A percentile compares a stretch with the other conserved stretches of the same genome.
Conservation (phyloP, 495 filamentous ascomycete species). For the Neurospora discreta region DNA sequence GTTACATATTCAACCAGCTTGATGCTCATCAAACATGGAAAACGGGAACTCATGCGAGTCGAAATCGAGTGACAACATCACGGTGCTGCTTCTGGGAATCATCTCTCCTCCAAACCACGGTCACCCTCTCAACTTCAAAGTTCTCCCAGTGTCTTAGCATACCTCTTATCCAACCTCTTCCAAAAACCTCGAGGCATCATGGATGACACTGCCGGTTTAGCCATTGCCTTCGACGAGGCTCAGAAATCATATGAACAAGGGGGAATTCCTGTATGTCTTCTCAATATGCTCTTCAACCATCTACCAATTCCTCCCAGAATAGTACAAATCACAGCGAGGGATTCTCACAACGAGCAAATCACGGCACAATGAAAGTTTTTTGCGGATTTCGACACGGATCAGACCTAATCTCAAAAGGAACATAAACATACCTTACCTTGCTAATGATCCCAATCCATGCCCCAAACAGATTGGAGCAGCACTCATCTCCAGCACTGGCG, state of each 20-base stretch:
- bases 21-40: neutral
- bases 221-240: conserved; percentile 68
- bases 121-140: neutral
- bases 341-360: neutral
- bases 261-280: conserved; percentile 50
- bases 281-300: neutral
- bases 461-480: conserved; percentile 51
- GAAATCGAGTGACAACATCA: neutral
- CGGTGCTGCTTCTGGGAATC: neutral
- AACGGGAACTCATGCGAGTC: neutral
- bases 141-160: neutral
- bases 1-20: neutral
- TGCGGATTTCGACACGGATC: neutral
- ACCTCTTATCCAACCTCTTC: neutral
- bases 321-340: neutral
- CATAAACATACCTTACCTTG: neutral
- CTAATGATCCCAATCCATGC: neutral
- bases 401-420: neutral
- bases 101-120: neutral
- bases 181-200: conserved; percentile 21
- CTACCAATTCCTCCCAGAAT: neutral
- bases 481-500: conserved; percentile 57
- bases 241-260: conserved; percentile 57
- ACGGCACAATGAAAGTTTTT: neutral
- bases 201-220: conserved; percentile 43